Evolutionary conservation across 257 asterid genomes (phyloP).

Genomic region (Anisodus acutangulus): DNA sequence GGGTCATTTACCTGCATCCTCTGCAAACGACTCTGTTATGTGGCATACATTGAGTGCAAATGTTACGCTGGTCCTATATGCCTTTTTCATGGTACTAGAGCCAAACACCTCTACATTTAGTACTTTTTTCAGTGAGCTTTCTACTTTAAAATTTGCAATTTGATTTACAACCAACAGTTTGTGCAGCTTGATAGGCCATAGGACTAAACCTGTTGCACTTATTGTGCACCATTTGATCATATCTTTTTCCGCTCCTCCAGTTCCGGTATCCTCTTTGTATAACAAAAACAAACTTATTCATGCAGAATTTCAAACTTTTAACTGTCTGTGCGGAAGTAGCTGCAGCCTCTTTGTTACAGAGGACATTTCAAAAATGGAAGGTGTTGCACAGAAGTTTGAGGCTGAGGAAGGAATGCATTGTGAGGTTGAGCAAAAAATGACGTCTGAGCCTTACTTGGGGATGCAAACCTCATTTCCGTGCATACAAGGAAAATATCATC

Average conservation of each 20-base stretch:
- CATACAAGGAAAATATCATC: constrained; percentile 35
- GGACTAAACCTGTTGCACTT: not conserved
- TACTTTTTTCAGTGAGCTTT: not conserved
- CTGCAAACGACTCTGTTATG: constrained; percentile 49
- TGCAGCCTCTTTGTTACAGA: constrained; percentile 35
- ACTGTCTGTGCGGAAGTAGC: constrained; percentile 37
- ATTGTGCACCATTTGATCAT: not conserved
- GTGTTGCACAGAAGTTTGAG: constrained; percentile 41
- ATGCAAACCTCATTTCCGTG: constrained; percentile 20
- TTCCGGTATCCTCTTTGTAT: not conserved
- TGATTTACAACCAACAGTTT: not conserved
- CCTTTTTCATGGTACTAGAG: constrained; percentile 50
- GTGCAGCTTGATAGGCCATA: not conserved
- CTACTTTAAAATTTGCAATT: not conserved
- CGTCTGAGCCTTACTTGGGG: constrained; percentile 30
- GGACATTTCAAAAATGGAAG: constrained; percentile 42
- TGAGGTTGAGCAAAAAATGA: constrained; percentile 43
- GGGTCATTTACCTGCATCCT: constrained; percentile 40
- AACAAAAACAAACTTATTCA: not conserved
- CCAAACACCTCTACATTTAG: not conserved
- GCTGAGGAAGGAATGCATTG: constrained; percentile 33
- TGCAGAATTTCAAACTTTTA: constrained; percentile 40
- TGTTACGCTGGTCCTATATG: constrained; percentile 43
- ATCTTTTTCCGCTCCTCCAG: not conserved
- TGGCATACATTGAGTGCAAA: constrained; percentile 42